Base-by-base conservation (phyloP, 306 rosid species). In the Boehmeria nivea region DNA sequence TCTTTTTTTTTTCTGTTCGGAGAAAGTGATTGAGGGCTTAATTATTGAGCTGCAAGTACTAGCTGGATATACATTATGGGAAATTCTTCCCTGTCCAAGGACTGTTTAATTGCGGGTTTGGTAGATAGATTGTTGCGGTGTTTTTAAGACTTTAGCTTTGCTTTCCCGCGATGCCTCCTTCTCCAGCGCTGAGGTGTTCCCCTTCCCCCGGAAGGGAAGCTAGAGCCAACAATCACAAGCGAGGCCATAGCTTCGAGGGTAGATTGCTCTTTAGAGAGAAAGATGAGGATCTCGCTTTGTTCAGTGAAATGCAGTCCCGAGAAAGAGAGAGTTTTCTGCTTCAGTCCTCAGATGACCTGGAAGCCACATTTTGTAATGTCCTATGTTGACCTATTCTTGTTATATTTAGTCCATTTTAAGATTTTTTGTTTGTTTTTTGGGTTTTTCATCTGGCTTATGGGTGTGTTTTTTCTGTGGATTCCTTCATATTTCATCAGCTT, bases 271-370 rank as follows among this genome's bases (percentile, higher is more conserved):
- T 81, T 46, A 79, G 72, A 64, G 93, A 72, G 70, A 83, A 83
- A 72, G 95, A 81, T 22, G 95, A 83, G 0, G 84, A 87, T 74
- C 95, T 87, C 56, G 80, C 84, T 60, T 72, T 87, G 77, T 87
- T 87, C 67, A 78, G 51, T 53, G 95, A 87, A 57, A 81, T 83
- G 93, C 89, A 78, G 66, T 62, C 74, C 33, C 75, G 76, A 25
- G 95, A 83, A 73, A 83, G 71, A 48, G 95, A 83, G 57, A 60
- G 14, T 70, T 83, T 87, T 72, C 68, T 83, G 95, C 86, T 87
- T 60, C 88, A 72, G 64, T 56, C 83, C 3, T 57, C 93, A 0
- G 89, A 87, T 76, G 93, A 83, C 73, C 73, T 87, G 6, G 93
- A 87, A 64, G 84, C 75, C 77, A 46, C 89, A 57, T 72, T 87